Evolutionary conservation across 2,329 filamentous ascomycete genomes (phyloP), one percentile per base, ranked within the genome.

Genomic region (Hirsutella minnesotensis): DNA sequence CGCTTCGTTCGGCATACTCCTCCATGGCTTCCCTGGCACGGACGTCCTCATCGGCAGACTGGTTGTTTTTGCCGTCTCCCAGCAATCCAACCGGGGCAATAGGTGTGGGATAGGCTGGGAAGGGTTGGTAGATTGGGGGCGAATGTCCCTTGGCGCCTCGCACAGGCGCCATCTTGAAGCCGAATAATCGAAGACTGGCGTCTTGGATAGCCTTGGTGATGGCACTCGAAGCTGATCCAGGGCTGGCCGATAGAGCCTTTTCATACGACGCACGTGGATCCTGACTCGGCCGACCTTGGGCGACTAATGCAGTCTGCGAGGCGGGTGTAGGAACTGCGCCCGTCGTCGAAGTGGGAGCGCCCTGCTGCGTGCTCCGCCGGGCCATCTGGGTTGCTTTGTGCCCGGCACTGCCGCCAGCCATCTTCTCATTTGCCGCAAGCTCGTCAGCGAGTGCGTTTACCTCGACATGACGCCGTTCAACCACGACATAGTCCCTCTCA

Each of bases 371-470:
- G 15, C 84, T 78, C 50, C 88, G 77, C 44, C 88, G 81, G 36
- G 82, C 67, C 56, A 92, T 77, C 19, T 77, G 70, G 9, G 77
- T 77, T 9, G 76, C 66, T 48, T 79, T 74, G 5, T 73, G 69
- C 35, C 75, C 70, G 24, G 65, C 57, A 20, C 49, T 72, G 60
- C 46, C 70, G 64, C 50, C 48, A 10, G 54, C 72, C 19, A 80
- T 64, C 40, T 79, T 79, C 39, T 85, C 84, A 55, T 85, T 90
- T 41, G 88, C 84, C 37, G 87, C 89, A 57, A 98, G 70, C 63
- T 96, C 90, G 61, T 98, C 92, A 19, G 92, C 92, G 55, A 98
- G 83, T 3, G 92, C 92, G 60, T 98, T 96, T 40, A 98, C 90
- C 61, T 96, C 90, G 10, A 98, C 89, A 18, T 88, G 84, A 50